Conservation (phyloP, 176 grass and related monocot genomes). For the Phoenix roebelenii region DNA sequence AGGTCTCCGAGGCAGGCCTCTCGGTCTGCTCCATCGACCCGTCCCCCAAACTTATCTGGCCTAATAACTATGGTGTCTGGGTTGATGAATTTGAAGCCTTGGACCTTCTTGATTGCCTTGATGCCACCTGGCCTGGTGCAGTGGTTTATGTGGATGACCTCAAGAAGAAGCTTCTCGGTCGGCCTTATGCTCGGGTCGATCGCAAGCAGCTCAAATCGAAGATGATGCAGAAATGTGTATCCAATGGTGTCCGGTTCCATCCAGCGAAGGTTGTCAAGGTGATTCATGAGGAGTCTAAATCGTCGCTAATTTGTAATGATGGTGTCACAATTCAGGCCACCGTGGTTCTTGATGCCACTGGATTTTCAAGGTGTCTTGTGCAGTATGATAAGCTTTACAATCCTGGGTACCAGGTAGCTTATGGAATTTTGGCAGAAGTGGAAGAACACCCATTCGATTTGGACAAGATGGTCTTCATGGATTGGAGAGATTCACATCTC, state of each 20-base stretch:
- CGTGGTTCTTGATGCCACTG: constrained; percentile 84
- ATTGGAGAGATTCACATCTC: constrained; percentile 94
- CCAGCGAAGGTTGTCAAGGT: constrained; percentile 70
- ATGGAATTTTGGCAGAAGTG: constrained; percentile 88
- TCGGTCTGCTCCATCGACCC: constrained; percentile 87
- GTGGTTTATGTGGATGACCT: constrained; percentile 45
- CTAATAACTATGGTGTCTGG: constrained; percentile 98
- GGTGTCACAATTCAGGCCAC: constrained; percentile 56
- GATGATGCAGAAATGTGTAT: constrained; percentile 78
- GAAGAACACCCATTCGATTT: constrained; percentile 88
- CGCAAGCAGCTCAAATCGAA: constrained; percentile 85
- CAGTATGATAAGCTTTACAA: constrained; percentile 87
- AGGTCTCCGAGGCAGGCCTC: constrained; percentile 71
- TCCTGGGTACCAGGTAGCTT: constrained; percentile 90
- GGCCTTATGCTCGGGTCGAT: constrained; percentile 67
- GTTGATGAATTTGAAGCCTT: constrained; percentile 93
- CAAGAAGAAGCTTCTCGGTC: constrained; percentile 39
- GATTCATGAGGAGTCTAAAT: constrained; percentile 55
- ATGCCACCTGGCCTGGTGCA: constrained; percentile 64
- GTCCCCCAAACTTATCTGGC: constrained; percentile 58
- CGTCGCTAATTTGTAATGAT: constrained; percentile 72
- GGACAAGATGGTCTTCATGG: constrained; percentile 99
- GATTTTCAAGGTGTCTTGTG: constrained; percentile 82
- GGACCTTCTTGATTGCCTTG: constrained; percentile 79
- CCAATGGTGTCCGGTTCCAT: constrained; percentile 61